Conservation (phyloP, 1,139 yeast species). For the Saccharomyces uvarum region DNA sequence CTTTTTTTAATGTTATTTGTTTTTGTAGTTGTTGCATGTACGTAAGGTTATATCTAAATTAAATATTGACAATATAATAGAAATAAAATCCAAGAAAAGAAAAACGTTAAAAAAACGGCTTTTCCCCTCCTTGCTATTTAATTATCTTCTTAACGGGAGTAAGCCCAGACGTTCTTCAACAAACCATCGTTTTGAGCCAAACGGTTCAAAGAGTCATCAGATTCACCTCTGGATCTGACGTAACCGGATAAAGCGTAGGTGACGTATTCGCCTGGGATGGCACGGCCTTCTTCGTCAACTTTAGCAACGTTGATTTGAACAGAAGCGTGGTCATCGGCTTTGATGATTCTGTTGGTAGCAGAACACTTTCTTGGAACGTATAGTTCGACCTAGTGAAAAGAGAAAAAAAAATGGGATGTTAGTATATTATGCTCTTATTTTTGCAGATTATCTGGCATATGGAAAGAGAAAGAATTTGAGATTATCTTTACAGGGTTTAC, state of each 20-base stretch:
- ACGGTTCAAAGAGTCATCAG: constrained; percentile 99
- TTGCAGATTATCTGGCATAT: not conserved
- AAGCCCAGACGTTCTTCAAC: constrained; percentile 96
- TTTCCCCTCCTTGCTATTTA: not conserved
- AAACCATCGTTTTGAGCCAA: constrained; percentile 98
- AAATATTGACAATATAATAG: not conserved
- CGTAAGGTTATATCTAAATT: not conserved
- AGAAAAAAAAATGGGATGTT: not conserved
- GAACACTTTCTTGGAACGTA: constrained; percentile 99
- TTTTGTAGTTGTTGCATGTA: not conserved
- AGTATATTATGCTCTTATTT: constrained; percentile 4
- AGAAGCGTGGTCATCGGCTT: constrained; percentile 99
- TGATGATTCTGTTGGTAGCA: constrained; percentile 99
- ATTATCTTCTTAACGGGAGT: constrained; percentile 73
- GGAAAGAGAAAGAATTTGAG: not conserved
- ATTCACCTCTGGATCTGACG: constrained; percentile 87
- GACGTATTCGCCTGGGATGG: constrained; percentile 83
- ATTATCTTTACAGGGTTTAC: not conserved
- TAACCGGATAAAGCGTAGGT: constrained; percentile 96
- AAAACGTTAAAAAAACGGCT: not conserved
- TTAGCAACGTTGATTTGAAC: constrained; percentile 86
- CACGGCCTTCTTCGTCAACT: constrained; percentile 93
- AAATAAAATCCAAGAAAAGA: not conserved
- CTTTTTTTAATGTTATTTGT: not conserved
- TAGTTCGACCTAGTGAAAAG: constrained; percentile 74